Evolutionary conservation across 768 basidiomycete genomes (phyloP).

Genomic region (Amanita jacksonii): DNA sequence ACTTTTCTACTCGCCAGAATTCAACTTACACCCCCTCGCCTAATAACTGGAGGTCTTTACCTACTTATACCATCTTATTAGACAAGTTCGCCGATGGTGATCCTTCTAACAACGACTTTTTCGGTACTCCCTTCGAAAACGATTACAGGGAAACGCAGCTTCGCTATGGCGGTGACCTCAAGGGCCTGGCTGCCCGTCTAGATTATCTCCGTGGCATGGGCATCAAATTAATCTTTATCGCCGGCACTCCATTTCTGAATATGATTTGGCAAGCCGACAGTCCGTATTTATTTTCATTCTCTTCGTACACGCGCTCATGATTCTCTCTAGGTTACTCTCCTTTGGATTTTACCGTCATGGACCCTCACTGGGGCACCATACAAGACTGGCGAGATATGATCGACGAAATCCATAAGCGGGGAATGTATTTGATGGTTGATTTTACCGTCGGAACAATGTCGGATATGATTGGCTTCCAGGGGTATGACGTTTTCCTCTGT

Average conservation of each 20-base stretch:
- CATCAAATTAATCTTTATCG: slow-evolving; percentile 74
- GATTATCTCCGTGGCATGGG: slow-evolving; percentile 93
- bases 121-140: slow-evolving; percentile 66
- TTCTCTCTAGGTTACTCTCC: slow-evolving; percentile 73
- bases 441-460: slow-evolving; percentile 92
- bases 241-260: slow-evolving; percentile 88
- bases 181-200: slow-evolving; percentile 61
- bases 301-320: slow-evolving; percentile 8
- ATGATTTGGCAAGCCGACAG: slow-evolving; percentile 98
- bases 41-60: slow-evolving; percentile 74
- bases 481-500: slow-evolving; percentile 36
- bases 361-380: slow-evolving; percentile 88
- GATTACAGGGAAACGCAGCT: slow-evolving; percentile 87
- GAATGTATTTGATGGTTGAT: slow-evolving; percentile 91
- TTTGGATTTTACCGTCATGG: slow-evolving; percentile 80
- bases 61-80: slow-evolving; percentile 72
- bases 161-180: slow-evolving; percentile 82
- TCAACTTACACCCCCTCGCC: slow-evolving; percentile 72
- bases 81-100: slow-evolving; percentile 96
- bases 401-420: slow-evolving; percentile 65
- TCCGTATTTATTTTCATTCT: slow-evolving; percentile 29
- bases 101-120: slow-evolving; percentile 87
- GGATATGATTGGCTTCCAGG: slow-evolving; percentile 79
- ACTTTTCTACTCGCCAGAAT: slow-evolving; percentile 50
- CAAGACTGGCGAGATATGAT: slow-evolving; percentile 71